A percentile compares a stretch with the other conserved stretches of the same genome.
phyloP scores from a whole-genome alignment of 2,329 filamentous ascomycete species.

The Trichoderma atrobrunneum region DNA sequence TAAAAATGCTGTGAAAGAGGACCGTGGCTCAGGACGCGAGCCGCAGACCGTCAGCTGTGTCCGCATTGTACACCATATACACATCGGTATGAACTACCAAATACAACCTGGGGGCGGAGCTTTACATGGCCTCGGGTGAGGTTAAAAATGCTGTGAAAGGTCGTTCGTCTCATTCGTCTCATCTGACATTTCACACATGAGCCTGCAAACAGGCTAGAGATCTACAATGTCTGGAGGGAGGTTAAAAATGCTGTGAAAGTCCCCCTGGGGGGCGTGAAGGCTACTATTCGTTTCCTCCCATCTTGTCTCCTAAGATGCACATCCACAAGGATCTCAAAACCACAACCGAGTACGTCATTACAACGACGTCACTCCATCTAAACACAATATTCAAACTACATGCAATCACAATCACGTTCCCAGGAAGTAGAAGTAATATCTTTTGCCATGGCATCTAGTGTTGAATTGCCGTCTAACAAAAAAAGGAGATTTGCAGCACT shows the following conservation, averaged over 20 bases:
- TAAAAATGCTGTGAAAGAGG: background rate
- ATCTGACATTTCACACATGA: too few relatives aligned
- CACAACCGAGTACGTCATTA: background rate
- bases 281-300: background rate
- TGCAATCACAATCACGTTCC: background rate
- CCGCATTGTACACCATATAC: background rate
- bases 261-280: too few relatives aligned
- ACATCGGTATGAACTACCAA: too few relatives aligned
- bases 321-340: background rate
- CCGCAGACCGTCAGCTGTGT: too few relatives aligned
- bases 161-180: too few relatives aligned
- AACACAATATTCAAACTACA: background rate
- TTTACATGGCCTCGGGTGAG: background rate
- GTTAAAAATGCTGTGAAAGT: background rate
- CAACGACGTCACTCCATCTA: background rate
- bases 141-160: background rate
- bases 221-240: background rate
- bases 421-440: background rate
- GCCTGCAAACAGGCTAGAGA: background rate
- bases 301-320: background rate
- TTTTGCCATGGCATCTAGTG: background rate
- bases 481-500: background rate
- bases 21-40: background rate
- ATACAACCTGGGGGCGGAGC: too few relatives aligned
- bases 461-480: slow-evolving; percentile 1